Conservation (phyloP, 1,139 yeast species). For the Candida pseudoviswanathii region DNA sequence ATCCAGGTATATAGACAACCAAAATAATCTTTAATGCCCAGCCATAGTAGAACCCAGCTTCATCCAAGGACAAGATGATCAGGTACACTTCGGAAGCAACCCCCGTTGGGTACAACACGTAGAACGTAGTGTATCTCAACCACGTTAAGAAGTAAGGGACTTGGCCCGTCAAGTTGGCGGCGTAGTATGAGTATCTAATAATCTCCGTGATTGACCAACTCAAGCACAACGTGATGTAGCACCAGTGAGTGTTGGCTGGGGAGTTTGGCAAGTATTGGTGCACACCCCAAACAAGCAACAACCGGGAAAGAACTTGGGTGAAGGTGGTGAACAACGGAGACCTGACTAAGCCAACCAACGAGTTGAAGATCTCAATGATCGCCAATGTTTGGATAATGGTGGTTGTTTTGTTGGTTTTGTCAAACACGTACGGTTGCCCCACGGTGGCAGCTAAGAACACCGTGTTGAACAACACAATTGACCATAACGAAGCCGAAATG, state of each 20-base stretch:
- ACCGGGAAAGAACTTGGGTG: constrained; percentile 85
- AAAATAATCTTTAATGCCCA: constrained; percentile 58
- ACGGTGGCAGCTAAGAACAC: constrained; percentile 34
- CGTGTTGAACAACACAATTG: constrained; percentile 45
- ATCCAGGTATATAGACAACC: constrained; percentile 79
- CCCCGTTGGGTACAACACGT: constrained; percentile 85
- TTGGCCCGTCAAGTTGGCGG: constrained; percentile 60
- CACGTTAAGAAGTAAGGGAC: constrained; percentile 68
- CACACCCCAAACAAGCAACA: constrained; percentile 82
- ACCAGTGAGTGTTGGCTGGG: constrained; percentile 61
- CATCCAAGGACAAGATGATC: constrained; percentile 66
- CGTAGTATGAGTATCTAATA: constrained; percentile 84
- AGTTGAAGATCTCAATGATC: constrained; percentile 75
- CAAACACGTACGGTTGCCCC: constrained; percentile 65
- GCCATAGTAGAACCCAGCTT: constrained; percentile 60
- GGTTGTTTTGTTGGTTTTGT: constrained; percentile 59
- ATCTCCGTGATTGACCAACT: constrained; percentile 95
- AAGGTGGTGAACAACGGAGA: constrained; percentile 83
- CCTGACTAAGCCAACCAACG: constrained; percentile 75
- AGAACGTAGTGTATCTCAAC: constrained; percentile 82
- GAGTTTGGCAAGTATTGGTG: constrained; percentile 71
- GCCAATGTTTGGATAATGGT: constrained; percentile 83
- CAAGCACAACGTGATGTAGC: constrained; percentile 63
- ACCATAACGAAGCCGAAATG: constrained; percentile 48
- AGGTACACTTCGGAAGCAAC: constrained; percentile 81